Conservation (phyloP, 2,329 filamentous ascomycete species). For the Samsoniella hepiali region DNA sequence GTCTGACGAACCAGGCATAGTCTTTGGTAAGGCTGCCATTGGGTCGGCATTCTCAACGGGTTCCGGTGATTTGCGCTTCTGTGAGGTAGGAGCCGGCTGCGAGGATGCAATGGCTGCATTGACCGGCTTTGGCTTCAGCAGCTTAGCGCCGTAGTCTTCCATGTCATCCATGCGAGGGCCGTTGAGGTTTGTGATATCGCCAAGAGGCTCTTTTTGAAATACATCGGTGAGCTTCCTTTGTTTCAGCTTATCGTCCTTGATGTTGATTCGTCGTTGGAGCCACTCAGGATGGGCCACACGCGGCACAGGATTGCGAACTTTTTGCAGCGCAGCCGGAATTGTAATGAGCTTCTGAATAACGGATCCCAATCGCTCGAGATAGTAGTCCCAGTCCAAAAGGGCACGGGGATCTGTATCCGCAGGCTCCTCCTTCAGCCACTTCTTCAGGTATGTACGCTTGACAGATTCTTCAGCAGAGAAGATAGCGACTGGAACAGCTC, state of each 20-base stretch:
- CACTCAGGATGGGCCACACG: slow-evolving; percentile 93
- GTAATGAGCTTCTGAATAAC: slow-evolving; percentile 99
- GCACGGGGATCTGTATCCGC: slow-evolving; percentile 84
- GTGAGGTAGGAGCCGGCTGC: slow-evolving; percentile 43
- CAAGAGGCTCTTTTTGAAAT: slow-evolving; percentile 68
- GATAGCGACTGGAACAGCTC: slow-evolving; percentile 92
- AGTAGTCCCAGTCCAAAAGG: slow-evolving; percentile 96
- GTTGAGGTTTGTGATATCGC: slow-evolving; percentile 67
- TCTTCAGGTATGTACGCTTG: slow-evolving; percentile 85
- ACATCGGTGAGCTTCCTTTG: slow-evolving; percentile 98
- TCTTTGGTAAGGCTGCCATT: slow-evolving; percentile 74
- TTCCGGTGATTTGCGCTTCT: slow-evolving; percentile 74
- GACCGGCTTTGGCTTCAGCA: slow-evolving; percentile 63
- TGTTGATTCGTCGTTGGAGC: slow-evolving; percentile 88
- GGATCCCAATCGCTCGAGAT: slow-evolving; percentile 89
- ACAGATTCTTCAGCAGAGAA: slow-evolving; percentile 89
- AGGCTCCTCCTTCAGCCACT: slow-evolving; percentile 94
- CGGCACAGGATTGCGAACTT: slow-evolving; percentile 90
- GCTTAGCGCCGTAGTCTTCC: slow-evolving; percentile 73
- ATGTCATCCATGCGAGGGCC: slow-evolving; percentile 61
- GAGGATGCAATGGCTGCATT: slow-evolving; percentile 55
- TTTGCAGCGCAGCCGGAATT: slow-evolving; percentile 93
- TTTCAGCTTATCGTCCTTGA: slow-evolving; percentile 96
- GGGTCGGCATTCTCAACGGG: slow-evolving; percentile 68
- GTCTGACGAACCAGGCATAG: slow-evolving; percentile 79